phyloP scores from a whole-genome alignment of 768 basidiomycete species.

The Kondoa subrosea region DNA sequence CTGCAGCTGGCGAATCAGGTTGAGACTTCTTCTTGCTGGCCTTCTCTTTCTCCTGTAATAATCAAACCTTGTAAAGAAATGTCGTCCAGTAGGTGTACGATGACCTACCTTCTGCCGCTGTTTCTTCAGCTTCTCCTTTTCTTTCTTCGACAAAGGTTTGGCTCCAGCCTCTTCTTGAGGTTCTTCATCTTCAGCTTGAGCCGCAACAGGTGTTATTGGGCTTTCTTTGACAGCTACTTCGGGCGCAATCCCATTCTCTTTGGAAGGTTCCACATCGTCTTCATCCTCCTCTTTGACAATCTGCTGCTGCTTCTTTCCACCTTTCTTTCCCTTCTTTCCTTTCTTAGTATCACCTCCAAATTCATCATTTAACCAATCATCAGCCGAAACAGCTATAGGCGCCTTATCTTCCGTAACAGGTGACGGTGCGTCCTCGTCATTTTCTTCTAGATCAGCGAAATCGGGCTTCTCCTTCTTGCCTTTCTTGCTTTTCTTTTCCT shows the following conservation, averaged over 20 bases:
- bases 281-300: constrained; percentile 22
- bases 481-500: constrained; percentile 30
- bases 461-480: constrained; percentile 22
- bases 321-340: constrained; percentile 45
- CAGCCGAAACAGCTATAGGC: constrained; percentile 45
- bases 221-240: constrained; percentile 14
- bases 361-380: constrained; percentile 57
- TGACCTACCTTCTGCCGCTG: constrained; percentile 70
- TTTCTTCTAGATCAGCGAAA: constrained; percentile 24
- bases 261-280: constrained; percentile 17
- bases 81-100: background rate
- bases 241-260: constrained; percentile 21
- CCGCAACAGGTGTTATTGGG: constrained; percentile 1
- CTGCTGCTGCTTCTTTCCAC: constrained; percentile 25
- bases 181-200: constrained; percentile 39
- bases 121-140: constrained; percentile 94
- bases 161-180: constrained; percentile 40
- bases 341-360: constrained; percentile 49
- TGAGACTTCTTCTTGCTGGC: constrained; percentile 30
- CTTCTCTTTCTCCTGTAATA: constrained; percentile 72
- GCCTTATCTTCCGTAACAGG: constrained; percentile 30
- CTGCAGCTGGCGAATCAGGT: constrained; percentile 22
- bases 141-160: constrained; percentile 73
- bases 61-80: background rate
- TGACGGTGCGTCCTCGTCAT: constrained; percentile 20